Evolutionary conservation across 345 rosid species (phyloP), one percentile per base, ranked within the genome.

Genomic region (Geranium brycei): DNA sequence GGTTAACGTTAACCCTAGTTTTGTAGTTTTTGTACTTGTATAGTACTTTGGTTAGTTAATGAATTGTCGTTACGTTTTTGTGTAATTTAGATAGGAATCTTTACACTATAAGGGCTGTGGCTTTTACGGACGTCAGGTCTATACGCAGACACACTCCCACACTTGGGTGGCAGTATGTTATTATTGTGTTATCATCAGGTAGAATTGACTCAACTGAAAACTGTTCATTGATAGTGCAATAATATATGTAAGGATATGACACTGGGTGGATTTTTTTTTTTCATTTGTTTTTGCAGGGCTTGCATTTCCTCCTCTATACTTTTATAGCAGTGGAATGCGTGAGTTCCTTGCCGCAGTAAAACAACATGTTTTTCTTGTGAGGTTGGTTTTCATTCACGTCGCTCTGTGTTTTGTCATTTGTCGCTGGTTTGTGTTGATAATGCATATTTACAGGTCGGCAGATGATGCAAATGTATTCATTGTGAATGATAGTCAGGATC

Each of bases 151-250:
- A 91, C 65, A 84, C 91, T 66, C 99, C 97, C 7, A 74, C 97
- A 63, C 64, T 95, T n/a, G 99, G 96, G 60, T 95, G 99, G 96
- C 99, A 91, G 76, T 91, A 85, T 78, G 80, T 91, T 17, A 95
- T 95, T 57, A 78, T 88, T 62, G 95, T 95, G 62, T 68, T 88
- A 75, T 84, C 97, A 66, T 82, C 99, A 76, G 99, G 99, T 95
- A 67, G 16, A 59, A 15, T 14, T 19, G 14, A 59, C 53, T 28
- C 58, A 7, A 41, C 53, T 47, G 53, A 47, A 47, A 0, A 13
- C 1, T 38, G 47, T 38, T 8, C 53, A 47, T 6, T 47, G 53
- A 6, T 47, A 8, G 1, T 47, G 53, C 15, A 35, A 7, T 35
- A 3, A 1, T 35, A 32, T 35, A 35, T 35, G 41, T 0, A 35